A percentile compares a stretch with the other conserved stretches of the same genome.
Conservation (phyloP, 2,329 filamentous ascomycete species). For the Hypoxylon sp. region DNA sequence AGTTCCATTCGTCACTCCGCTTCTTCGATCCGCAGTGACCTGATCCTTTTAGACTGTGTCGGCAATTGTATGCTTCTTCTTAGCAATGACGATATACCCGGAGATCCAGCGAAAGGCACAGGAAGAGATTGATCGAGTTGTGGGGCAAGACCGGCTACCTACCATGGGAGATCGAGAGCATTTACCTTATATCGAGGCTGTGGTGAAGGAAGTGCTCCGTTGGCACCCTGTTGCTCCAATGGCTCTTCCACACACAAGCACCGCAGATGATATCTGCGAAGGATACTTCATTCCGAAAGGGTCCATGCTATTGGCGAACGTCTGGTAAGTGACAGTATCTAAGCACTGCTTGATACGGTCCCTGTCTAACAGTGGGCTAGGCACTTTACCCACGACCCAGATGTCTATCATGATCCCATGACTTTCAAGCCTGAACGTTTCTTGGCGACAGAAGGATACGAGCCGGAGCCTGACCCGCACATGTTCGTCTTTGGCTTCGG, state of each 20-base stretch:
- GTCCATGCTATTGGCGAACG: slow-evolving; percentile 20
- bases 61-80: slow-evolving; percentile 60
- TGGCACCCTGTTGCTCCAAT: slow-evolving; percentile 52
- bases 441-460: slow-evolving; percentile 49
- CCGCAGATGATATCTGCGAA: slow-evolving; percentile 20
- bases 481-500: slow-evolving; percentile 56
- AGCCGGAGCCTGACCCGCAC: slow-evolving; percentile 52
- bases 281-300: slow-evolving; percentile 30
- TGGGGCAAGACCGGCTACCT: slow-evolving; percentile 52
- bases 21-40: background rate
- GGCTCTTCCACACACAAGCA: slow-evolving; percentile 54
- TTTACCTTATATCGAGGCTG: slow-evolving; percentile 50
- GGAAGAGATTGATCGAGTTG: slow-evolving; percentile 52
- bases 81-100: slow-evolving; percentile 64
- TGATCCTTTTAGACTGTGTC: slow-evolving; percentile 57
- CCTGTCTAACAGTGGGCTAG: background rate
- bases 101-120: slow-evolving; percentile 60
- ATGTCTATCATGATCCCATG: slow-evolving; percentile 16
- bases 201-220: slow-evolving; percentile 48
- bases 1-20: slow-evolving; percentile 1
- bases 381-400: slow-evolving; percentile 27
- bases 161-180: slow-evolving; percentile 44
- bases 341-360: background rate
- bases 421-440: slow-evolving; percentile 20
- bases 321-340: slow-evolving; percentile 13